Evolutionary conservation across 176 grass and related monocot species (phyloP).

Genomic region (Pontederia paniculata): DNA sequence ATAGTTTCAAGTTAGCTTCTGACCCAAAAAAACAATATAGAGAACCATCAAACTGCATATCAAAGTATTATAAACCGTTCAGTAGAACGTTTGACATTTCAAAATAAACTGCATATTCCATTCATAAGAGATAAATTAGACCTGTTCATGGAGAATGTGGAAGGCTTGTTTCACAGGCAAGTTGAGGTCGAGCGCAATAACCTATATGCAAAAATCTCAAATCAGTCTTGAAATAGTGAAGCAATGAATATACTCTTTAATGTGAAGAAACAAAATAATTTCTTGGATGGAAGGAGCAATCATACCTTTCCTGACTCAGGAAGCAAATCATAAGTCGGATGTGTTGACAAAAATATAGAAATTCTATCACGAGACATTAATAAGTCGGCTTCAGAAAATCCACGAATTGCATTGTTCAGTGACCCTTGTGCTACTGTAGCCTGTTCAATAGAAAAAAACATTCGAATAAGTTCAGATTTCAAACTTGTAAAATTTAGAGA

Average conservation of each 20-base stretch:
- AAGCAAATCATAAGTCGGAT: constrained; percentile 80
- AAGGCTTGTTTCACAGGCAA: constrained; percentile 98
- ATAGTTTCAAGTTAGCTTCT: too few species aligned
- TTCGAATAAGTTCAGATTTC: neutral
- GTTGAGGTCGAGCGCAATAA: constrained; percentile 91
- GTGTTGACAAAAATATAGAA: constrained; percentile 53
- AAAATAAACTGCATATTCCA: neutral
- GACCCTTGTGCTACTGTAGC: constrained; percentile 24
- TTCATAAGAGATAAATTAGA: constrained; percentile 24
- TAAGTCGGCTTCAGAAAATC: constrained; percentile 67
- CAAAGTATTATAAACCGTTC: neutral
- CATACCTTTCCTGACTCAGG: constrained; percentile 92
- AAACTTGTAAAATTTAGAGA: neutral
- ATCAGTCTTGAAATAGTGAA: neutral
- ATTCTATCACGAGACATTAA: constrained; percentile 48
- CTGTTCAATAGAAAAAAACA: constrained; percentile 29
- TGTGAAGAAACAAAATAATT: neutral
- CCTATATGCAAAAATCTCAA: constrained; percentile 26
- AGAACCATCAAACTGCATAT: neutral
- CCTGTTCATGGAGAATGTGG: constrained; percentile 98
- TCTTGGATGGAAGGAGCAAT: constrained; percentile 4
- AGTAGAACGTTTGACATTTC: constrained; percentile 5
- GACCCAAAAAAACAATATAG: too few species aligned
- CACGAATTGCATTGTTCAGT: constrained; percentile 29
- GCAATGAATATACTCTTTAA: neutral